These are phyloP conservation scores for Pestalotiopsis sp. DNA, from an alignment of 2,329 filamentous ascomycete species.

Conservation along the genomic window DNA sequence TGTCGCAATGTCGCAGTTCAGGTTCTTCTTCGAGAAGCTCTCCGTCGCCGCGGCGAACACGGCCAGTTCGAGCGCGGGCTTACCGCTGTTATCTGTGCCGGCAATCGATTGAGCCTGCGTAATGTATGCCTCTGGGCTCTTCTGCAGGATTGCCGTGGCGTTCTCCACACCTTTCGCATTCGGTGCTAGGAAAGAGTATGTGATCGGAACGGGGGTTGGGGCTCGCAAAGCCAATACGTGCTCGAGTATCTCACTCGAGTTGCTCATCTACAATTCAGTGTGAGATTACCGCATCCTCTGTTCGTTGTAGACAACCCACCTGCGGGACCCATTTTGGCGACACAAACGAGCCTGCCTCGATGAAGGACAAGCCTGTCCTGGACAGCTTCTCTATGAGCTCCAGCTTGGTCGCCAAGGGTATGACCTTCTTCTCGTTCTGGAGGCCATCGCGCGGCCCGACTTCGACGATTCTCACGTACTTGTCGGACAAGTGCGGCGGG, in stretches of 20 bases:
- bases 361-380: conserved; percentile 58
- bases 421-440: conserved; percentile 66
- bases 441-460: conserved; percentile 71
- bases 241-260: conserved; percentile 74
- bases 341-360: conserved; percentile 71
- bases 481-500: conserved; percentile 24
- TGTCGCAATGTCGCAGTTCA: conserved; percentile 78
- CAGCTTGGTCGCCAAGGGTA: conserved; percentile 63
- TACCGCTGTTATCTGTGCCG: conserved; percentile 40
- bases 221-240: conserved; percentile 65
- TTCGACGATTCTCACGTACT: conserved; percentile 57
- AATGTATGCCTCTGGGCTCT: conserved; percentile 51
- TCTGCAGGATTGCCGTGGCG: conserved; percentile 56
- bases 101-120: conserved; percentile 50
- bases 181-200: conserved; percentile 80
- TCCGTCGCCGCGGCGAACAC: conserved; percentile 85
- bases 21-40: conserved; percentile 77
- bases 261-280: conserved; percentile 67
- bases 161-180: conserved; percentile 74
- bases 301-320: conserved; percentile 36
- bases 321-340: conserved; percentile 70
- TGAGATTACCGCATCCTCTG: conserved; percentile 17
- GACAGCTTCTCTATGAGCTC: conserved; percentile 62
- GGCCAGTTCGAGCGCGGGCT: conserved; percentile 68
- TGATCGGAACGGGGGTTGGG: conserved; percentile 57